Conservation (phyloP, 306 rosid genomes). For the Psophocarpus tetragonolobus region DNA sequence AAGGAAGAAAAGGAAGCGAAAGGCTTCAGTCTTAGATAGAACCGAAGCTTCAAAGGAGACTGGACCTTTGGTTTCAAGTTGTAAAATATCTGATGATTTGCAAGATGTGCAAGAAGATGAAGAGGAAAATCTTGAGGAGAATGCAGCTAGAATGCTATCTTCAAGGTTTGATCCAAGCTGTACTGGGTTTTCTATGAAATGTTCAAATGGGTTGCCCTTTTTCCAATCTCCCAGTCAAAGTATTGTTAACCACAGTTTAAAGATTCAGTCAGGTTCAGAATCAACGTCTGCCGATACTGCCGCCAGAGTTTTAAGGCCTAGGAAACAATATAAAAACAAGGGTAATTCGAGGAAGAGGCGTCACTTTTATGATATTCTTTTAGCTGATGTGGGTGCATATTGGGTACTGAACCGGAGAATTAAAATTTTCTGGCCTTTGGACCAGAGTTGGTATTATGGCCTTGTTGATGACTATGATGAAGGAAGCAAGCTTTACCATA, state of each 20-base stretch:
- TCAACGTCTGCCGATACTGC: conserved; percentile 72
- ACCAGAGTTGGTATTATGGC: conserved; percentile 93
- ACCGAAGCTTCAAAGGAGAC: conserved; percentile 47
- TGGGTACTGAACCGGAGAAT: conserved; percentile 79
- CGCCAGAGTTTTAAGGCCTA: conserved; percentile 79
- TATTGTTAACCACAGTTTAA: conserved; percentile 48
- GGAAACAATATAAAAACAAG: conserved; percentile 64
- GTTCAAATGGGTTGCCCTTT: conserved; percentile 54
- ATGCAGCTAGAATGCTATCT: conserved; percentile 96
- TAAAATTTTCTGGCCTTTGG: conserved; percentile 96
- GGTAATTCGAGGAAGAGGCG: conserved; percentile 74
- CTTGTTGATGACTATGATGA: conserved; percentile 68
- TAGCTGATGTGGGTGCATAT: conserved; percentile 61
- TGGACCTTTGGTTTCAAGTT: conserved; percentile 43
- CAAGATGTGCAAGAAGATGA: conserved; percentile 71
- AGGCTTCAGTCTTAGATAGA: conserved; percentile 43
- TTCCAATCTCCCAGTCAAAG: conserved; percentile 55
- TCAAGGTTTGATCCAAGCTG: conserved; percentile 98
- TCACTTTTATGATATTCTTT: conserved; percentile 81
- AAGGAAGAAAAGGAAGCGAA: conserved; percentile 56
- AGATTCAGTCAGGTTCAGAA: conserved; percentile 62
- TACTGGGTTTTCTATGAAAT: conserved; percentile 72
- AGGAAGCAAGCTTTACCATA: conserved; percentile 69
- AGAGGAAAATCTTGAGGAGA: conserved; percentile 96
- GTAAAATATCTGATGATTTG: conserved; percentile 48